Evolutionary conservation across 2,329 filamentous ascomycete genomes (phyloP).

Genomic region (Colletotrichum echinochloae): DNA sequence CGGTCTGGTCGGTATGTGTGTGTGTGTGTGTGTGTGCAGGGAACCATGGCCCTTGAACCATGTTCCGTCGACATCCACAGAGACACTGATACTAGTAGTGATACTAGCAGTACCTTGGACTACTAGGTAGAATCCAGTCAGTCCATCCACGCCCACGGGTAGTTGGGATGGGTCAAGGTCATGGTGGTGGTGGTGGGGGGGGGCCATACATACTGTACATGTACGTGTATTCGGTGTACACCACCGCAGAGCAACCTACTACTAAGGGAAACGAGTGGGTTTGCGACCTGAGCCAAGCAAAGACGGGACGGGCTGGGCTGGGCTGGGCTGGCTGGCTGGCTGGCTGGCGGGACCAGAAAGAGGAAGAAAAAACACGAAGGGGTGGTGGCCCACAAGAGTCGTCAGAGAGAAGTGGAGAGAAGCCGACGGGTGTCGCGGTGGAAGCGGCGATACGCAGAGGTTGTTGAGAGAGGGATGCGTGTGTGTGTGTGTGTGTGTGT

Average conservation of each 20-base stretch:
- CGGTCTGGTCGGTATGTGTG: background rate
- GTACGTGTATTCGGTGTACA: too few species aligned
- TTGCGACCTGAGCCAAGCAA: conserved; percentile 8
- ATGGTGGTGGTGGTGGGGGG: background rate
- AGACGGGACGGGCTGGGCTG: conserved; percentile 16
- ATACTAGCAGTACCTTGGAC: too few species aligned
- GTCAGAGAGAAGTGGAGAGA: conserved; percentile 39
- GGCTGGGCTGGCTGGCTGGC: conserved; percentile 25
- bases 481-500: background rate
- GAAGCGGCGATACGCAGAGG: conserved; percentile 19
- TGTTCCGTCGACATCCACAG: background rate
- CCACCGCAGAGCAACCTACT: background rate
- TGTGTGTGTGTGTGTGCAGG: too few species aligned
- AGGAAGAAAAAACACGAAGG: conserved; percentile 33
- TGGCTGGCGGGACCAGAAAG: conserved; percentile 12
- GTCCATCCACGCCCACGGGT: conserved; percentile 6
- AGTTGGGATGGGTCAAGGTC: background rate
- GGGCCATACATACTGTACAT: too few species aligned
- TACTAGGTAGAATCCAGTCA: too few species aligned
- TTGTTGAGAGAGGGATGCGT: background rate
- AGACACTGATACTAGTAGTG: too few species aligned
- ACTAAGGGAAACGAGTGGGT: background rate
- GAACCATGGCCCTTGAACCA: conserved; percentile 12
- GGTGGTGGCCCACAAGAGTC: conserved; percentile 21
- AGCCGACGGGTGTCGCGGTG: conserved; percentile 23